Evolutionary conservation across 805 yeast genomes (phyloP), one percentile per base, ranked within the genome.

Genomic region (Starmerella bacillaris): DNA sequence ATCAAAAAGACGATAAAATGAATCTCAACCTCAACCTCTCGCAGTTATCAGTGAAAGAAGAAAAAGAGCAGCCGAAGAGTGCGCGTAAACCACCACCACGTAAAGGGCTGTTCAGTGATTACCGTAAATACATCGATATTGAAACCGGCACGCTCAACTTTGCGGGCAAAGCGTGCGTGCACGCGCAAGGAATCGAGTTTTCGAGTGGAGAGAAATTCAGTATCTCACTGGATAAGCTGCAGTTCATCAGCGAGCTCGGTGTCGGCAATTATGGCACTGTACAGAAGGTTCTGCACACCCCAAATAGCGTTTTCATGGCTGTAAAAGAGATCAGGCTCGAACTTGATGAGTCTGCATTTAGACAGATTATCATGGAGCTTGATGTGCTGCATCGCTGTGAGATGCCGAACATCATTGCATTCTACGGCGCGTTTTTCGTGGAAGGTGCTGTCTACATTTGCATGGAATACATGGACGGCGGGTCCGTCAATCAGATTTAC

Each of bases 371-470:
- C 48, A 89, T 89, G 96, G 98, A 89, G 55, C 63, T 89, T 41
- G 96, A 89, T 49, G 77, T 89, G 35, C 65, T 89, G 44, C 96
- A 89, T 58, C 78, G 77, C 49, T 89, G 96, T 59, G 70, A 70
- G 44, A 75, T 92, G 12, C 92, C 89, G 2, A 80, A 72, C 54
- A 84, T 89, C 52, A 94, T 89, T 27, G 95, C 86, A 49, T 89
- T 89, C 49, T 89, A 79, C 51, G 98, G 98, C 29, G 98, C 98
- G 1, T 86, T 86, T 51, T 89, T 86, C 52, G 82, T 82, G 21
- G 98, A 89, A 57, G 94, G 95, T 31, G 94, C 95, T 1, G 98
- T 86, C 19, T 89, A 84, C 58, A 82, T 86, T 80, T 89, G 96
- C 59, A 86, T 86, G 69, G 98, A 86, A 58, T 80, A 74, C 55